Evolutionary conservation across 2,329 filamentous ascomycete species (phyloP).

Genomic region (Aspergillus ochraceoroseus): DNA sequence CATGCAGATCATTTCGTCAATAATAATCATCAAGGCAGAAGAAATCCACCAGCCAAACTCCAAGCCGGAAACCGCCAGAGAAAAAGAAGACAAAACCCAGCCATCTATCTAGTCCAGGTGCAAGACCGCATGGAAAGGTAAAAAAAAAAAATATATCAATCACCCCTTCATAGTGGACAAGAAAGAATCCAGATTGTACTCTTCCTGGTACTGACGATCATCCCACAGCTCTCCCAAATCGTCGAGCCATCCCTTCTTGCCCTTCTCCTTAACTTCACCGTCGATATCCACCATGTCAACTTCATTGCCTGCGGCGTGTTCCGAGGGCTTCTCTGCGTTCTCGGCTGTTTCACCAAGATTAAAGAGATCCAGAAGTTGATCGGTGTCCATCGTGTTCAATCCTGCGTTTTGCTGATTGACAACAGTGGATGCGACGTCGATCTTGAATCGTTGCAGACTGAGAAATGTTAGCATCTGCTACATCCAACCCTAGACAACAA

Average conservation of each 20-base stretch:
- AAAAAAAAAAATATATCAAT: constrained; percentile 12
- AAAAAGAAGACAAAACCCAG: constrained; percentile 12
- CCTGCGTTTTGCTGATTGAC: constrained; percentile 99
- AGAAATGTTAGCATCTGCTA: constrained; percentile 23
- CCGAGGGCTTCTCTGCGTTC: constrained; percentile 55
- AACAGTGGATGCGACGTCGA: constrained; percentile 94
- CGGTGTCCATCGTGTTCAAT: constrained; percentile 92
- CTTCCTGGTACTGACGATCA: constrained; percentile 95
- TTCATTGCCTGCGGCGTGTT: constrained; percentile 50
- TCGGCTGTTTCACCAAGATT: constrained; percentile 70
- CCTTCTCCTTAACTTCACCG: constrained; percentile 86
- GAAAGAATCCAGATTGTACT: constrained; percentile 93
- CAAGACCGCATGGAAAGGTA: too few species aligned
- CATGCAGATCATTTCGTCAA: too few species aligned
- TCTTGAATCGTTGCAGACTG: constrained; percentile 97
- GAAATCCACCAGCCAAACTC: too few species aligned
- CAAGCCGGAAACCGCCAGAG: constrained; percentile 1
- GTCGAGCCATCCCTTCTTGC: constrained; percentile 94
- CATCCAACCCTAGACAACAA: too few species aligned
- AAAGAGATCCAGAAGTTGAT: constrained; percentile 95
- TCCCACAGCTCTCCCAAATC: constrained; percentile 96
- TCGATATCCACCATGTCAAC: constrained; percentile 86
- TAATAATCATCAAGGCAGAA: too few species aligned
- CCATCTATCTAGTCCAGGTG: constrained; percentile 2
- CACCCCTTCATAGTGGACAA: constrained; percentile 79